Conservation (phyloP, 148 eudicot species). For the Agrostemma githago region DNA sequence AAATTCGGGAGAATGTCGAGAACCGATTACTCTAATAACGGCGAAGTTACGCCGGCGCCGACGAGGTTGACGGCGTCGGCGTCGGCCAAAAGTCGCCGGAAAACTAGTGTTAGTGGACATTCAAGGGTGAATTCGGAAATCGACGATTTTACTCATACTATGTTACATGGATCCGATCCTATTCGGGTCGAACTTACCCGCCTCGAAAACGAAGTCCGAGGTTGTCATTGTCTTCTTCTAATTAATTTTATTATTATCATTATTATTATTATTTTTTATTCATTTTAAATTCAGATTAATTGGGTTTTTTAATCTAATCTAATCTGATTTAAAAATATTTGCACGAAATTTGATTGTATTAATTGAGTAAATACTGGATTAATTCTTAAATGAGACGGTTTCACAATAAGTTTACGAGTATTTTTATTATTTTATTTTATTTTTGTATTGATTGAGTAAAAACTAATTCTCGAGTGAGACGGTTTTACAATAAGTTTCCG, state of each 20-base stretch:
- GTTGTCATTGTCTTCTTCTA: constrained; percentile 24
- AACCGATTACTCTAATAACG: constrained; percentile 10
- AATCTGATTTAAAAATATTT: too few relatives aligned
- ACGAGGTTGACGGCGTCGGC: constrained; percentile 39
- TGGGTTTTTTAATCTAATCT: not conserved
- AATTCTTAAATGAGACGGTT: too few relatives aligned
- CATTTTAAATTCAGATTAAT: not conserved
- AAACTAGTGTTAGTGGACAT: constrained; percentile 26
- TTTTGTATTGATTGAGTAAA: too few relatives aligned
- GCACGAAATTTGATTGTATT: too few relatives aligned
- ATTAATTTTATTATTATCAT: not conserved
- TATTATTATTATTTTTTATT: not conserved
- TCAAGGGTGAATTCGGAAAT: constrained; percentile 47
- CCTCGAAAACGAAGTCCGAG: constrained; percentile 87
- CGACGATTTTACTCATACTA: constrained; percentile 45
- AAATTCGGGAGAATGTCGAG: constrained; percentile 8
- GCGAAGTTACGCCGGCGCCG: constrained; percentile 34
- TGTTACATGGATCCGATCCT: constrained; percentile 93
- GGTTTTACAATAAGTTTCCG: too few relatives aligned
- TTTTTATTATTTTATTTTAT: too few relatives aligned
- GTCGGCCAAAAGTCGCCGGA: constrained; percentile 43
- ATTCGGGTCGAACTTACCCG: constrained; percentile 80
- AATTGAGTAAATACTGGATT: too few relatives aligned
- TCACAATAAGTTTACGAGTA: too few relatives aligned
- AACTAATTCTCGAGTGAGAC: too few relatives aligned